These are phyloP conservation scores for Hymenoscyphus fructigenus DNA, from an alignment of 2,329 filamentous ascomycete genomes.

Conservation along the genomic window DNA sequence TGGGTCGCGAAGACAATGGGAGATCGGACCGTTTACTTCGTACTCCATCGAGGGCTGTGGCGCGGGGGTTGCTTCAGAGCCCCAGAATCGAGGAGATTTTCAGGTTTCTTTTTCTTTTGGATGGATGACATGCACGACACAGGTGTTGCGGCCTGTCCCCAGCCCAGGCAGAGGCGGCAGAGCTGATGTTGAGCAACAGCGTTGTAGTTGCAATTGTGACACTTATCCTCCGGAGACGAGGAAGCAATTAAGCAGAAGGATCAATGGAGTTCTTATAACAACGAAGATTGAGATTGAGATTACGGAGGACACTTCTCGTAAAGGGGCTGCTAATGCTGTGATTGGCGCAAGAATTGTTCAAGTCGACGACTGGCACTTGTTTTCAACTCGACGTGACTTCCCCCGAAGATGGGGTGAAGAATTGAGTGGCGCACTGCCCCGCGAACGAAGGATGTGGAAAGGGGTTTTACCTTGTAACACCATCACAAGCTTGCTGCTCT, in stretches of 20 bases:
- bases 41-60: slow-evolving; percentile 17
- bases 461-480: neutral
- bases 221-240: slow-evolving; percentile 14
- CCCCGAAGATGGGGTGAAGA: neutral
- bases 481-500: neutral
- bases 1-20: slow-evolving; percentile 14
- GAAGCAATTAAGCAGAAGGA: slow-evolving; percentile 13
- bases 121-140: slow-evolving; percentile 16
- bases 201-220: slow-evolving; percentile 5
- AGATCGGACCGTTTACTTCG: slow-evolving; percentile 30
- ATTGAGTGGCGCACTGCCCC: neutral
- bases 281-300: neutral
- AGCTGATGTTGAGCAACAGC: slow-evolving; percentile 6
- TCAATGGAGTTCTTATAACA: slow-evolving; percentile 13
- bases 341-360: slow-evolving; percentile 15
- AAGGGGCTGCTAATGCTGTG: neutral
- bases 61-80: slow-evolving; percentile 14
- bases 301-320: neutral
- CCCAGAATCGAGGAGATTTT: neutral
- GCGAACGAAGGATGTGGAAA: neutral
- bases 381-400: neutral
- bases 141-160: slow-evolving; percentile 10
- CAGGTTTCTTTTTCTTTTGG: slow-evolving; percentile 1
- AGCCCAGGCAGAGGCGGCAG: neutral
- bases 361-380: slow-evolving; percentile 3